Conservation (phyloP, 805 yeast species). For the Danielia oregonensis region DNA sequence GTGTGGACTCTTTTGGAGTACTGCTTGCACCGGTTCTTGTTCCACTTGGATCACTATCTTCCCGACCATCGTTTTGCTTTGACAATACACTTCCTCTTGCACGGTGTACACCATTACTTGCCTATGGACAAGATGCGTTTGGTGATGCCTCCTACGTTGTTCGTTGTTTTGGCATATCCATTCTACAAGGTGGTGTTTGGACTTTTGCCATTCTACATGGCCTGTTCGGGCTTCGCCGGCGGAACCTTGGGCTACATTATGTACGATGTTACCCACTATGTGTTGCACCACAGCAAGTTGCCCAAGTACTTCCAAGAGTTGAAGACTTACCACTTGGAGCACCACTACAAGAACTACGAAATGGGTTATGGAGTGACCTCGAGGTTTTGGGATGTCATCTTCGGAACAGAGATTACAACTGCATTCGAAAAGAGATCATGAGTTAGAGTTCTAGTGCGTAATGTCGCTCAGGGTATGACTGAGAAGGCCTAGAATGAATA, state of each 20-base stretch:
- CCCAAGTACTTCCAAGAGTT: slow-evolving; percentile 74
- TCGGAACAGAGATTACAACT: slow-evolving; percentile 70
- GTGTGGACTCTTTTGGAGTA: slow-evolving; percentile 95
- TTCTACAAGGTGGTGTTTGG: slow-evolving; percentile 74
- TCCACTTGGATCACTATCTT: slow-evolving; percentile 84
- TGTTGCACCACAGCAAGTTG: slow-evolving; percentile 81
- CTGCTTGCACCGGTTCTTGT: slow-evolving; percentile 79
- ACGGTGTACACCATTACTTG: slow-evolving; percentile 94
- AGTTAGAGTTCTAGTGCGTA: too few species aligned
- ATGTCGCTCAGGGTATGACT: too few species aligned
- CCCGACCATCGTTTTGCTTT: slow-evolving; percentile 77
- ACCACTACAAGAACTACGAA: slow-evolving; percentile 95
- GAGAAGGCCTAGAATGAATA: too few species aligned
- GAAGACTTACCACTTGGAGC: slow-evolving; percentile 92
- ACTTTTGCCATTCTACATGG: slow-evolving; percentile 75
- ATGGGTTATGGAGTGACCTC: slow-evolving; percentile 96
- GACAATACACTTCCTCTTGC: slow-evolving; percentile 83
- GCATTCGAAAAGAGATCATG: slow-evolving; percentile 42
- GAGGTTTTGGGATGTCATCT: slow-evolving; percentile 89
- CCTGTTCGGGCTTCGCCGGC: slow-evolving; percentile 93
- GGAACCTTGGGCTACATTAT: slow-evolving; percentile 90
- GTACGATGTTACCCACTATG: slow-evolving; percentile 93
- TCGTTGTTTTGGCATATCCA: slow-evolving; percentile 70
- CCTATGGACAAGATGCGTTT: slow-evolving; percentile 95
- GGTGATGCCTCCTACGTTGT: slow-evolving; percentile 94